A percentile compares a stretch with the other conserved stretches of the same genome.
Conservation (phyloP, 2,329 filamentous ascomycete species). For the Fusarium nurragi region DNA sequence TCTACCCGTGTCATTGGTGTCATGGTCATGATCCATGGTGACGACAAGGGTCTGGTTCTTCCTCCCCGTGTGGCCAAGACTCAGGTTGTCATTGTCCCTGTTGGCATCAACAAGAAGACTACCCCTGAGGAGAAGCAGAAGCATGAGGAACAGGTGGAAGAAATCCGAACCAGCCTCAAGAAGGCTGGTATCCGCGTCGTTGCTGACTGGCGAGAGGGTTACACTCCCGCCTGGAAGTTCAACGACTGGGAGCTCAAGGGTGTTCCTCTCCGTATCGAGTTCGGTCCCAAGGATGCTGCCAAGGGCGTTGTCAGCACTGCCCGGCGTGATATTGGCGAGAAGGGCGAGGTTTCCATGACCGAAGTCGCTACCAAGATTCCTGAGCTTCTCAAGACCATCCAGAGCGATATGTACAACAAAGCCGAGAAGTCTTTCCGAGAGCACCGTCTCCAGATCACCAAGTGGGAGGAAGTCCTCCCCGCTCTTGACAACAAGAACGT, state of each 20-base stretch:
- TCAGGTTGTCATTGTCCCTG: constrained; percentile 88
- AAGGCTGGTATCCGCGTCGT: constrained; percentile 80
- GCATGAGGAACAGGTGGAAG: constrained; percentile 79
- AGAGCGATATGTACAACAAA: constrained; percentile 79
- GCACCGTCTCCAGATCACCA: constrained; percentile 81
- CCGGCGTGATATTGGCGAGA: constrained; percentile 86
- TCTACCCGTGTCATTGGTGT: constrained; percentile 97
- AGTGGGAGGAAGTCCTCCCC: constrained; percentile 93
- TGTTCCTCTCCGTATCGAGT: constrained; percentile 92
- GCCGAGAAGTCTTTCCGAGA: constrained; percentile 81
- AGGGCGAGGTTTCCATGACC: constrained; percentile 79
- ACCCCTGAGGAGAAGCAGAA: constrained; percentile 79
- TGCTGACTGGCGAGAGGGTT: constrained; percentile 86
- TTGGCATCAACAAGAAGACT: constrained; percentile 91
- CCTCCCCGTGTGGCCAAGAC: constrained; percentile 89
- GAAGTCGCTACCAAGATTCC: constrained; percentile 79
- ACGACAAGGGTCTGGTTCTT: constrained; percentile 93
- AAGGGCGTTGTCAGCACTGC: constrained; percentile 85
- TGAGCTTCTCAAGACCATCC: constrained; percentile 87
- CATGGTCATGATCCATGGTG: constrained; percentile 98
- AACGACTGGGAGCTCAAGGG: constrained; percentile 99
- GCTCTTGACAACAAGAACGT: constrained; percentile 93
- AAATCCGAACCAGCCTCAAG: constrained; percentile 74
- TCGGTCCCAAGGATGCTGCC: constrained; percentile 92
- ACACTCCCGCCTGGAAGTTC: constrained; percentile 97